Conservation (phyloP, 305 asterid genomes). For the Coffea humblotiana region DNA sequence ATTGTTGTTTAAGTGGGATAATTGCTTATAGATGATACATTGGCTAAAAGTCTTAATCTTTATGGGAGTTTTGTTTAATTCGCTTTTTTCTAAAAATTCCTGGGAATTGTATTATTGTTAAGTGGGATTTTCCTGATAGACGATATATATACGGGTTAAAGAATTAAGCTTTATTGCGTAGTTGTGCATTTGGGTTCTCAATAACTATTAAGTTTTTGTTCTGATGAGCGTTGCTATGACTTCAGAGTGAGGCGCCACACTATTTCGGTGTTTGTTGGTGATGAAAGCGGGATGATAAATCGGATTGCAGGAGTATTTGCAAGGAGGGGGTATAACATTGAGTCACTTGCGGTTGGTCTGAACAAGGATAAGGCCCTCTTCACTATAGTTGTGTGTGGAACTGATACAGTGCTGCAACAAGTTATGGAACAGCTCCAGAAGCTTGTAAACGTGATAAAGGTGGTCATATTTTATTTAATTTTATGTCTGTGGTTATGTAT, state of each 20-base stretch:
- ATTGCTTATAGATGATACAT: not conserved
- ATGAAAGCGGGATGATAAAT: conserved; percentile 98
- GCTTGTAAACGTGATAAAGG: conserved; percentile 93
- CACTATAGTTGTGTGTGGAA: conserved; percentile 91
- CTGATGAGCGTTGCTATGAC: conserved; percentile 9
- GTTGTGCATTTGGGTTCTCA: not conserved
- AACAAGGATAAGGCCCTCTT: conserved; percentile 95
- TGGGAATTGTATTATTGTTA: not conserved
- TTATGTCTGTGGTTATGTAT: not conserved
- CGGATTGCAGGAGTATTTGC: conserved; percentile 98
- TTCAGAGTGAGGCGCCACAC: conserved; percentile 82
- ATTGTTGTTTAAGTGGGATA: not conserved
- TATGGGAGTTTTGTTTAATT: not conserved
- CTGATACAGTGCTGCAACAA: conserved; percentile 72
- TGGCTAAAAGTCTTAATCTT: not conserved
- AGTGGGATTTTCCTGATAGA: not conserved
- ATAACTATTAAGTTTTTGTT: not conserved
- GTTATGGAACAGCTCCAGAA: conserved; percentile 93
- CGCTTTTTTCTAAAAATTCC: not conserved
- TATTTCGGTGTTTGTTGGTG: conserved; percentile 91
- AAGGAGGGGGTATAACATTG: conserved; percentile 93
- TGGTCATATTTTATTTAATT: conserved; percentile 26
- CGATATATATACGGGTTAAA: not conserved
- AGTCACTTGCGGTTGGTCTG: conserved; percentile 97
- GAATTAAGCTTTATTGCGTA: not conserved